Conservation (phyloP, 2,329 filamentous ascomycete species). For the Talaromyces sp. region DNA sequence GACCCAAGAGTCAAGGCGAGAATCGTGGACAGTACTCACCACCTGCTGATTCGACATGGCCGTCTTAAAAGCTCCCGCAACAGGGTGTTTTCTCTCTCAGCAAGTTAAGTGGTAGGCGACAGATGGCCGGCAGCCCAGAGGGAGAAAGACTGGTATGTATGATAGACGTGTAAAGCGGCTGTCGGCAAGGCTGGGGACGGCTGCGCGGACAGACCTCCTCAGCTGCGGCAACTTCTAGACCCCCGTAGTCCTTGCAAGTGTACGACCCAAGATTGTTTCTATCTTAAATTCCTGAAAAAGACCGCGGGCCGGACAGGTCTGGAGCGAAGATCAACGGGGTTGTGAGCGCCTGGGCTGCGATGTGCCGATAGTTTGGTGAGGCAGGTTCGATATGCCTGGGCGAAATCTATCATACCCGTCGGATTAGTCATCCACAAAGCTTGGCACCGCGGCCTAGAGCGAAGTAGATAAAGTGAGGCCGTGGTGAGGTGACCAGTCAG, state of each 20-base stretch:
- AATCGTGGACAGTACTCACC: conserved; percentile 35
- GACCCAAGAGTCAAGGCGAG: conserved; percentile 12
- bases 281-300: not conserved
- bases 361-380: conserved; percentile 27
- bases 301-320: not conserved
- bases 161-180: not conserved
- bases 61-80: conserved; percentile 7
- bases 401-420: conserved; percentile 29
- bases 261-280: not conserved
- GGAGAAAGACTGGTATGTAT: not conserved
- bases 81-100: not conserved
- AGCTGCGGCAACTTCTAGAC: not conserved
- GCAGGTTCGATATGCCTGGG: conserved; percentile 31
- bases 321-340: not conserved
- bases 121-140: not conserved
- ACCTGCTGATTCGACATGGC: conserved; percentile 46
- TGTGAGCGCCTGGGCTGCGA: not conserved
- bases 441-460: not conserved
- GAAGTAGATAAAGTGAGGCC: not conserved
- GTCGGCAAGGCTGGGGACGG: not conserved
- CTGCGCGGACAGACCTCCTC: not conserved
- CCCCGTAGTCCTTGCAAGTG: not conserved
- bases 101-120: not conserved
- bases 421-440: conserved; percentile 28
- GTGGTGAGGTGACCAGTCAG: not conserved